Evolutionary conservation across 2,329 filamentous ascomycete genomes (phyloP), one percentile per base, ranked within the genome.

Genomic region (Alternaria gaisen): DNA sequence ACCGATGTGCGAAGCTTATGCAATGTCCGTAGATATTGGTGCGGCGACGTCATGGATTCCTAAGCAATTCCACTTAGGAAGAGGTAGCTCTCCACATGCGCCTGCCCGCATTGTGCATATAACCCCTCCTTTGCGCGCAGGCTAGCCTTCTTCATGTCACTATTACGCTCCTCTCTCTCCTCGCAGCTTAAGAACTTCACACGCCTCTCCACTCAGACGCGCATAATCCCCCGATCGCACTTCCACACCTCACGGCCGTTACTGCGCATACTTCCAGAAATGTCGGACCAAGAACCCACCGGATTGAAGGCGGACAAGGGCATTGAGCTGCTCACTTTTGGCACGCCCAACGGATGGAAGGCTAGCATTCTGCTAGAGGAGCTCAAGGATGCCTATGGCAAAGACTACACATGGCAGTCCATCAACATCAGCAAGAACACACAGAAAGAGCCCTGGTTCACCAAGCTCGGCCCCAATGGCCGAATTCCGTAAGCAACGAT

Each of bases 381-480:
- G 78, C 80, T 90, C 51, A 88, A 87, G 68, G 87, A 84, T n/a
- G 85, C 85, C 12, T 90, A 91, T 63, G 87, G 86, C 53, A 74
- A 66, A 58, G 80, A 86, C 14, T 90, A 90, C 77, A 85, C 85
- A 5, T 84, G 77, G 68, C 87, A 90, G 68, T 69, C 72, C 57
- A 83, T 91, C 74, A 83, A 89, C 77, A 90, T 78, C 24, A 69
- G 71, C 59, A 82, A 87, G 70, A 88, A 89, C 78, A 84, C 88
- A 28, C 89, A 91, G 68, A 90, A 90, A 76, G 83, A 90, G 80
- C 81, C 84, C 1, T 91, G 88, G 88, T 91, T 86, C 80, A 87
- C 84, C 0, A 84, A 85, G 38, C 72, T 88, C 30, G 85, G 84
- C 60, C 88, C 88, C 38, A 91, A 91, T 75, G 88, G 88, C 3